Base-by-base conservation (phyloP, 805 yeast species). In the Saccharomyces cerevisiae region DNA sequence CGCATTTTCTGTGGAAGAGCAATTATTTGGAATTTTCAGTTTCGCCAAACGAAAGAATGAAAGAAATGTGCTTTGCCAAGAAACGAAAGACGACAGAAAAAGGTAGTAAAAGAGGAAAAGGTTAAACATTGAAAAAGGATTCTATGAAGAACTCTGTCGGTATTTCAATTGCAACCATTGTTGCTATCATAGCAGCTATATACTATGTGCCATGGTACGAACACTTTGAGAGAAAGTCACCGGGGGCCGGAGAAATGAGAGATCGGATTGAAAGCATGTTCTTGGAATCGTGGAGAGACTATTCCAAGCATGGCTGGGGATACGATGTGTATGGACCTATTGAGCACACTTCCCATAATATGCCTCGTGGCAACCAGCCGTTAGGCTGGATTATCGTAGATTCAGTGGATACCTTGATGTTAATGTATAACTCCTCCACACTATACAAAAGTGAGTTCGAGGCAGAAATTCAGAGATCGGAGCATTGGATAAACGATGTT, bases 311-410 rank as follows among this genome's bases (percentile, higher is more conserved):
- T 63, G 97, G 87, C 0, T 89, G 95, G 91, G 96, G 96, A 6
- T 77, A 75, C 55, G 97, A 90, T 66, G 80, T 83, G 1, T 90
- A 85, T 63, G 75, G 76, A 46, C 96, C 97, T 0, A 64, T 86
- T n/a, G 67, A 78, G 6, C 79, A 82, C 51, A 69, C 61, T 1
- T 88, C 87, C 26, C 73, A 79, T 54, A 86, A 89, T 65, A 86
- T 89, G 89, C 90, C 92, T 4, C 81, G 83, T 3, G 57, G 65
- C n/a, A 60, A 55, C 5, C 61, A 61, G 50, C 97, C 97, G 1
- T 70, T 91, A 59, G 97, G 97, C 1, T 90, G 97, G 96, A 87
- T 90, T 66, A 84, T 90, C 62, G 94, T 91, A 4, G 97, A 90
- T 68, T 78, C 92, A 0, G 70, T 91, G 51, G 97, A 91, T 64